Conservation (phyloP, 164 flowering plant genomes). For the Brasenia schreberi region DNA sequence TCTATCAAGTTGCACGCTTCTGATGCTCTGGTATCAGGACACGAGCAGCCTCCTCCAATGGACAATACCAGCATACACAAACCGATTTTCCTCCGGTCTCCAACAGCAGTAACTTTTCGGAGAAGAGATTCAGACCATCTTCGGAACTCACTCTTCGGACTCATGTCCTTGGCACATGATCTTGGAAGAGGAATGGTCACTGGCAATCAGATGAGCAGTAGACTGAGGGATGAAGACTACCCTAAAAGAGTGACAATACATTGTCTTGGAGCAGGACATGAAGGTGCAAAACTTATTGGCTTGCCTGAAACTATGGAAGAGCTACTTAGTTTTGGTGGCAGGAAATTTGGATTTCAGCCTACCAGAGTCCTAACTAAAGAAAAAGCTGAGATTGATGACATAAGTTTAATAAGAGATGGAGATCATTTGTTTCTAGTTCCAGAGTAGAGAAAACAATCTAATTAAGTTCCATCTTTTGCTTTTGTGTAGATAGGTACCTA, state of each 20-base stretch:
- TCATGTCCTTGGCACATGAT: conserved; percentile 33
- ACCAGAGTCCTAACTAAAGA: conserved; percentile 36
- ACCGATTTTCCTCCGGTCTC: neutral
- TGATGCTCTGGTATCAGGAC: neutral
- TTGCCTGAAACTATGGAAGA: conserved; percentile 48
- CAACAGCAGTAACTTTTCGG: neutral
- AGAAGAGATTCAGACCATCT: conserved; percentile 46
- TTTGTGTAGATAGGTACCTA: too few species aligned
- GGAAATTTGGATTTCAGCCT: conserved; percentile 36
- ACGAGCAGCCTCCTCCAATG: neutral
- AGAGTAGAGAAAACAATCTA: neutral
- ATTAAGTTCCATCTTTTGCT: too few species aligned
- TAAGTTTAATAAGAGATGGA: conserved; percentile 64
- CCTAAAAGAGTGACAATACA: conserved; percentile 44
- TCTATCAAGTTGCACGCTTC: neutral
- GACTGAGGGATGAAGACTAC: neutral
- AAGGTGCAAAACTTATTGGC: conserved; percentile 37
- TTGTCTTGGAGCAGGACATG: conserved; percentile 39
- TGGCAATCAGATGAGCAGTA: neutral
- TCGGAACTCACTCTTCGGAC: conserved; percentile 75
- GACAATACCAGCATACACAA: neutral
- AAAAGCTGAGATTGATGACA: conserved; percentile 57
- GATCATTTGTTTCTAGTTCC: conserved; percentile 54
- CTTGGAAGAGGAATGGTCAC: conserved; percentile 14
- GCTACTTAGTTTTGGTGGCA: conserved; percentile 34